phyloP scores from a whole-genome alignment of 768 basidiomycete species.

The Suillus fuscotomentosus region DNA sequence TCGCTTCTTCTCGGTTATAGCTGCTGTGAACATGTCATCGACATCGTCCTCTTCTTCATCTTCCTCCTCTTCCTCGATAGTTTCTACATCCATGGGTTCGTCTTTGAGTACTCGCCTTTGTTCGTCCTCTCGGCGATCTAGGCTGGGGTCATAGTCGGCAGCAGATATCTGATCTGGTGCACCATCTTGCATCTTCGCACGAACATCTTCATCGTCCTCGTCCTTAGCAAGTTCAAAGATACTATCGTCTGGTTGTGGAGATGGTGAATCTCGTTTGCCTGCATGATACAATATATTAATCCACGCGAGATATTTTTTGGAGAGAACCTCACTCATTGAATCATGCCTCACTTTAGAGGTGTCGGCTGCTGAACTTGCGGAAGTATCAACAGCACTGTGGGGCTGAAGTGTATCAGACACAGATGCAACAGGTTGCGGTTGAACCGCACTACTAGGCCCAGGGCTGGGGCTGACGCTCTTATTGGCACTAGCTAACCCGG shows the following conservation, averaged over 20 bases:
- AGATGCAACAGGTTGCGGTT: slow-evolving; percentile 55
- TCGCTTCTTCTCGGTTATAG: slow-evolving; percentile 44
- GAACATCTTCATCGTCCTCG: slow-evolving; percentile 47
- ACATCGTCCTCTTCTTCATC: slow-evolving; percentile 78
- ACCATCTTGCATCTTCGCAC: slow-evolving; percentile 45
- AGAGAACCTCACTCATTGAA: slow-evolving; percentile 19
- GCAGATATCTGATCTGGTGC: slow-evolving; percentile 76
- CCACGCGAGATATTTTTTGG: neutral
- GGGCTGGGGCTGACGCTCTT: slow-evolving; percentile 54
- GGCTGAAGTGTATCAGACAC: slow-evolving; percentile 65
- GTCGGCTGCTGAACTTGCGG: slow-evolving; percentile 19
- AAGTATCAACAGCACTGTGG: slow-evolving; percentile 42
- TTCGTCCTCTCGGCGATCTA: slow-evolving; percentile 85
- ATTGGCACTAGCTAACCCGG: slow-evolving; percentile 42
- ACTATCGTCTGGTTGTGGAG: slow-evolving; percentile 55
- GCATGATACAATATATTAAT: slow-evolving; percentile 6
- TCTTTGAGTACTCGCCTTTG: slow-evolving; percentile 56
- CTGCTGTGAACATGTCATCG: slow-evolving; percentile 94
- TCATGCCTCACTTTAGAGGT: slow-evolving; percentile 15
- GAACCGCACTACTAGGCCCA: slow-evolving; percentile 71
- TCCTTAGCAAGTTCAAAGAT: slow-evolving; percentile 72
- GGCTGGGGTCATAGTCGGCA: slow-evolving; percentile 86
- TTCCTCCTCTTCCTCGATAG: slow-evolving; percentile 34
- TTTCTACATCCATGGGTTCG: slow-evolving; percentile 36
- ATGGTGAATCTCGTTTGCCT: slow-evolving; percentile 54